Conservation (phyloP, 2,329 filamentous ascomycete genomes). For the Colletotrichum musicola region DNA sequence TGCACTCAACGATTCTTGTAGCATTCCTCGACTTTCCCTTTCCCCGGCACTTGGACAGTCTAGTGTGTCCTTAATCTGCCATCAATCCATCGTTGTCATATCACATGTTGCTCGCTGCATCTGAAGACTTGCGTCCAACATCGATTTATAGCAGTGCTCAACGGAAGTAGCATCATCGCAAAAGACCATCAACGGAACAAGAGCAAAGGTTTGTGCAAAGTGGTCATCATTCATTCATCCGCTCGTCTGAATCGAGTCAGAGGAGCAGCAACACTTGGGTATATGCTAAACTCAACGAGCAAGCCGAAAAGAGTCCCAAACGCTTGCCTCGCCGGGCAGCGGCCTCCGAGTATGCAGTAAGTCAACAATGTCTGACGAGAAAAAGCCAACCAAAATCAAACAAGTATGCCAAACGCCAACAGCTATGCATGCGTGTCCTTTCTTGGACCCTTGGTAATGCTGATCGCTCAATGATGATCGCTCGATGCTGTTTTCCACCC, state of each 20-base stretch:
- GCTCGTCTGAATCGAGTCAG: neutral
- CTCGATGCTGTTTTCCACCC: slow-evolving; percentile 6
- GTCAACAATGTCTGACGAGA: neutral
- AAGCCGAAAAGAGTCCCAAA: neutral
- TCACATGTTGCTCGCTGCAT: too few species aligned
- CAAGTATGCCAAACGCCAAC: slow-evolving; percentile 2
- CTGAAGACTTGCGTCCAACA: too few species aligned
- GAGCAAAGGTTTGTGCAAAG: neutral
- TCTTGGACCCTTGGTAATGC: neutral
- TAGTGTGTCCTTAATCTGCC: too few species aligned
- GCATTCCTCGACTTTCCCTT: neutral
- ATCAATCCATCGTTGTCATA: too few species aligned
- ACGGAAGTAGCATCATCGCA: neutral
- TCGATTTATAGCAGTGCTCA: too few species aligned
- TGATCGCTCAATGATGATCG: slow-evolving; percentile 1
- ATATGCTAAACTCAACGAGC: neutral
- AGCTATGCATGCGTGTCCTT: slow-evolving; percentile 17
- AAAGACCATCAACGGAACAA: neutral
- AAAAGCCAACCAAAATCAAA: neutral
- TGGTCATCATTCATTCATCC: slow-evolving; percentile 2
- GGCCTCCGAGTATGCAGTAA: neutral
- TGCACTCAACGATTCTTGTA: neutral
- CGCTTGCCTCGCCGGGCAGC: neutral
- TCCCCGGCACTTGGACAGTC: neutral
- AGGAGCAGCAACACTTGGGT: neutral